phyloP scores from a whole-genome alignment of 371 early-diverging fungal genomes.

The Cokeromyces recurvatus region DNA sequence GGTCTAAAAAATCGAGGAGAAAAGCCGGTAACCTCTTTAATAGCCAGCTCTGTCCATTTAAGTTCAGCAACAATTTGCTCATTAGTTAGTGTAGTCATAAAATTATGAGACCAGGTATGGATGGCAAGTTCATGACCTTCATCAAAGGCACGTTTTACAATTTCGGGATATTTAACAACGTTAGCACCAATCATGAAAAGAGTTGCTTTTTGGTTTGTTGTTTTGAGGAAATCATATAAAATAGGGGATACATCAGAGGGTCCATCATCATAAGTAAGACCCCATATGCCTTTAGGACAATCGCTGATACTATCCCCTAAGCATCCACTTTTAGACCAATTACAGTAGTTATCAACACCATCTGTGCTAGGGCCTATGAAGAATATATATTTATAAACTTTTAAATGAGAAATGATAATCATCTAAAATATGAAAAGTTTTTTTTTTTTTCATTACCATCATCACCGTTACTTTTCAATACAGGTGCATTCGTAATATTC shows the following conservation, averaged over 20 bases:
- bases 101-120: constrained; percentile 57
- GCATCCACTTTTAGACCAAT: constrained; percentile 56
- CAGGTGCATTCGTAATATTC: constrained; percentile 33
- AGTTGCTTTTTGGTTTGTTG: constrained; percentile 51
- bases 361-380: constrained; percentile 10
- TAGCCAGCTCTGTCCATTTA: constrained; percentile 62
- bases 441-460: constrained; percentile 13
- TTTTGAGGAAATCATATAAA: constrained; percentile 47
- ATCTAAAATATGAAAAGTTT: background rate
- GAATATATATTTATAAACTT: no score
- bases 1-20: constrained; percentile 45
- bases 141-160: constrained; percentile 43
- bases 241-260: constrained; percentile 43
- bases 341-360: constrained; percentile 41
- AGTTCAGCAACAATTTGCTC: constrained; percentile 71
- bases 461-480: constrained; percentile 19
- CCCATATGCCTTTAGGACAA: constrained; percentile 57
- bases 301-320: constrained; percentile 36
- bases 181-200: constrained; percentile 61
- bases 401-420: background rate
- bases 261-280: constrained; percentile 64
- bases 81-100: constrained; percentile 55
- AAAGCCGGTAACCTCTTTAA: constrained; percentile 59
- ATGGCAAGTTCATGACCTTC: constrained; percentile 49
- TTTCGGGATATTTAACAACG: constrained; percentile 47